Base-by-base conservation (phyloP, 208 protist genomes). In the Crithidia acanthocephali region DNA sequence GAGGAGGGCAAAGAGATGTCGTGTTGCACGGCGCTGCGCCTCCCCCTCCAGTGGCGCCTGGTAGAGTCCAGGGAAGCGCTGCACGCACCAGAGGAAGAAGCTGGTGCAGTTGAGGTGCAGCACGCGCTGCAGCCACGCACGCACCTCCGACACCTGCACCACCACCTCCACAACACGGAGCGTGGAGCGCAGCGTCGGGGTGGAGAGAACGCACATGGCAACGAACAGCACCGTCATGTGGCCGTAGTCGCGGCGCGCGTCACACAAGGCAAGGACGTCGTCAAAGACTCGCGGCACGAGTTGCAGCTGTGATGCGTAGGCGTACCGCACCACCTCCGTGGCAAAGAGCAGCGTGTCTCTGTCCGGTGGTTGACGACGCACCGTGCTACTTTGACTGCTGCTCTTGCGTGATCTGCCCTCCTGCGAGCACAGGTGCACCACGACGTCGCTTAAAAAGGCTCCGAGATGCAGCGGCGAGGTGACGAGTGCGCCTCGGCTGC, bases 371-470 rank as follows among this genome's bases (percentile, higher is more conserved):
- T n/a, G 9, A 22, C 9, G 44, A n/a, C 18, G 44, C 37, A 40
- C 22, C n/a, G 7, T 10, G 4, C 45, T 6, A 7, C 25, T 30
- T 8, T 22, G 55, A 16, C 18, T 30, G 55, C 15, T 33, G 28
- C 72, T n/a, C n/a, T n/a, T 27, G 27, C 30, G 3, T 30, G 27
- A 22, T 15, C 56, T 13, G 27, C 53, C 51, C 23, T 62, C 75
- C 6, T 72, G 48, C 7, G 51, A 15, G 63, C 86, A 86, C 8
- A 95, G 76, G 5, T 74, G 62, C 53, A 84, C 60, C 45, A 96
- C 76, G 15, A 96, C 56, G 45, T 96, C 92, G 44, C 85, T 92
- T 40, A 96, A 59, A 74, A 96, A 96, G 3, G 84, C 87, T 25
- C 82, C 74, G 8, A 96, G 72, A 13, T 84, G 76, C 42, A 88